phyloP scores from a whole-genome alignment of 2,329 filamentous ascomycete genomes.

The Alternaria gansuensis region DNA sequence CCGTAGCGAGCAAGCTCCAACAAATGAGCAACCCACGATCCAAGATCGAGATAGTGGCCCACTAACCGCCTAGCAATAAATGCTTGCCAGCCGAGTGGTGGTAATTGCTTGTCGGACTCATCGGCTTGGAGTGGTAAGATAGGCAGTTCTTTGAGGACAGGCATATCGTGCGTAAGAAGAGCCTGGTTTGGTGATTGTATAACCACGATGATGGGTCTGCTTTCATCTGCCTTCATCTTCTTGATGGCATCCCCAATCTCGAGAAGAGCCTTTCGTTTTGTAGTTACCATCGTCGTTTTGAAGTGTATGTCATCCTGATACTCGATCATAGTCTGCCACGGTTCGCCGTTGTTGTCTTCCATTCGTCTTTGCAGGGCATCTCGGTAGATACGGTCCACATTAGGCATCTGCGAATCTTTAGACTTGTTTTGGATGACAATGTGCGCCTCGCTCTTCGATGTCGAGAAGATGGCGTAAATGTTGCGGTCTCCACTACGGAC shows the following conservation, averaged over 20 bases:
- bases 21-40: constrained; percentile 89
- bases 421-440: constrained; percentile 87
- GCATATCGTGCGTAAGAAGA: constrained; percentile 83
- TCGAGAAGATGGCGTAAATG: constrained; percentile 93
- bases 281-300: constrained; percentile 86
- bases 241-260: constrained; percentile 89
- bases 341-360: constrained; percentile 71
- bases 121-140: constrained; percentile 83
- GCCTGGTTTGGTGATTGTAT: constrained; percentile 88
- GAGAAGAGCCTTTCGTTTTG: constrained; percentile 84
- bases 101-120: constrained; percentile 82
- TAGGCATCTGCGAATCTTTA: constrained; percentile 85
- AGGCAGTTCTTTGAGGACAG: constrained; percentile 83
- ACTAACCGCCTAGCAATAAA: constrained; percentile 88
- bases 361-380: constrained; percentile 75
- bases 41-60: constrained; percentile 89
- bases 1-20: constrained; percentile 89
- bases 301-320: constrained; percentile 90
- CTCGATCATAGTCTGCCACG: constrained; percentile 81
- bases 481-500: constrained; percentile 89
- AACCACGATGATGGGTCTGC: constrained; percentile 80
- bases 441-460: constrained; percentile 78
- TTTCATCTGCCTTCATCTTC: constrained; percentile 87
- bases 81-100: constrained; percentile 91
- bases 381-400: constrained; percentile 85